Evolutionary conservation across 225 moss, liverwort and hornwort species (phyloP).

Genomic region (Bryoerythrophyllum caledonicum): DNA sequence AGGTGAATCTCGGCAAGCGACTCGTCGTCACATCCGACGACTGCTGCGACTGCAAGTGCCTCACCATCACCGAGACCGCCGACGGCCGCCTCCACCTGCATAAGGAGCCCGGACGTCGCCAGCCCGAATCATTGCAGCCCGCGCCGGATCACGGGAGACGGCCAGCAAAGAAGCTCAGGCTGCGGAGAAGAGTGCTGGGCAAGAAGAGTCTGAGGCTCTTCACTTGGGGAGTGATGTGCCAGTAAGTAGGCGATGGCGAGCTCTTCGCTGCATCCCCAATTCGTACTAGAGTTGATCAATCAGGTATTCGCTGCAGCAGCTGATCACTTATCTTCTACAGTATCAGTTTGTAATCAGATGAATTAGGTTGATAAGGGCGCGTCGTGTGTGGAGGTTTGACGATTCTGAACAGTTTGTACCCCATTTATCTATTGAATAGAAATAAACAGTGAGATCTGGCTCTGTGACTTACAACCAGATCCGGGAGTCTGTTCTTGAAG

Average conservation of each 20-base stretch:
- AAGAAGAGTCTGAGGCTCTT: constrained; percentile 27
- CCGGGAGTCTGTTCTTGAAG: too few relatives aligned
- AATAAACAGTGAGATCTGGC: too few relatives aligned
- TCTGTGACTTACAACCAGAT: too few relatives aligned
- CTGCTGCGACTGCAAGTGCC: constrained; percentile 46
- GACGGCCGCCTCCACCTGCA: constrained; percentile 28
- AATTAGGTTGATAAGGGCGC: too few relatives aligned
- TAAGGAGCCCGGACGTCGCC: constrained; percentile 27
- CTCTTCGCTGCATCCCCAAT: background rate
- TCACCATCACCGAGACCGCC: constrained; percentile 38
- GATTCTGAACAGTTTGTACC: background rate
- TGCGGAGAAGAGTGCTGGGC: constrained; percentile 8
- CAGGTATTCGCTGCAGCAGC: background rate
- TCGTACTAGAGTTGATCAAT: background rate
- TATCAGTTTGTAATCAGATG: background rate
- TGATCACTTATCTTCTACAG: background rate
- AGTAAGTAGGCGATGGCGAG: background rate
- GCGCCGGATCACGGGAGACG: background rate
- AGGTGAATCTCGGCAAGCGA: too few relatives aligned
- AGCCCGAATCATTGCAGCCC: background rate
- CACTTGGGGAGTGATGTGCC: constrained; percentile 27
- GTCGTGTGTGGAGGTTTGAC: background rate
- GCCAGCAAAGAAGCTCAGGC: background rate
- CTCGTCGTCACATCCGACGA: too few relatives aligned
- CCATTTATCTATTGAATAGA: background rate